These are phyloP conservation scores for Entomortierella chlamydospora DNA, from an alignment of 192 early-diverging fungal species.

Conservation along the genomic window DNA sequence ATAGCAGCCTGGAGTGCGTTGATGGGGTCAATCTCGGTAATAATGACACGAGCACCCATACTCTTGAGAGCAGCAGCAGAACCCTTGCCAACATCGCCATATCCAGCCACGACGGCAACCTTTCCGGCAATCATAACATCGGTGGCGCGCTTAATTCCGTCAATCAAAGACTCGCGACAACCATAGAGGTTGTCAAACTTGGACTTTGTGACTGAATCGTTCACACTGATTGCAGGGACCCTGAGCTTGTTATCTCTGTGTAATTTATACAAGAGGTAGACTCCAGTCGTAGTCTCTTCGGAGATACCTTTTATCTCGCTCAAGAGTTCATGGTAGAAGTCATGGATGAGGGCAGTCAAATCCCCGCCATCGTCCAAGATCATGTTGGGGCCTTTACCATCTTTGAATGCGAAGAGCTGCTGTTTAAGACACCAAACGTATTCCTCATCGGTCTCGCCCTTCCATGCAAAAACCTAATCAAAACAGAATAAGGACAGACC, in stretches of 20 bases:
- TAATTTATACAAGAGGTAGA: constrained; percentile 99
- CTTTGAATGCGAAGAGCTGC: constrained; percentile 90
- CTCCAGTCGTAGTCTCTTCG: constrained; percentile 99
- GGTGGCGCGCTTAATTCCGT: constrained; percentile 99
- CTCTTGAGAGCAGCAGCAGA: constrained; percentile 96
- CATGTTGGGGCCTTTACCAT: constrained; percentile 95
- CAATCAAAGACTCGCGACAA: constrained; percentile 98
- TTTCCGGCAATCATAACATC: constrained; percentile 99
- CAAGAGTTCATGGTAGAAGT: constrained; percentile 91
- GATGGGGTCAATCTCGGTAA: constrained; percentile 99
- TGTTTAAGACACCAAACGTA: constrained; percentile 99
- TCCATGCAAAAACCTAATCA: constrained; percentile 86
- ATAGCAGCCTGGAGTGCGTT: constrained; percentile 99
- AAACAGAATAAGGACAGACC: too few species aligned
- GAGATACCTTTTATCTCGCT: constrained; percentile 91
- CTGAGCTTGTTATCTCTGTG: constrained; percentile 95
- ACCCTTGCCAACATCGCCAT: constrained; percentile 99
- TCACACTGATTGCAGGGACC: constrained; percentile 99
- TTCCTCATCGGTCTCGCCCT: constrained; percentile 99
- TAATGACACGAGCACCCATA: constrained; percentile 97
- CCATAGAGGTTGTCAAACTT: constrained; percentile 99
- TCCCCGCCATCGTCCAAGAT: constrained; percentile 99
- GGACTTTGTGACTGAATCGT: constrained; percentile 98
- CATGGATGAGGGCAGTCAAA: constrained; percentile 94
- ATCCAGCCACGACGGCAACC: constrained; percentile 96